A percentile compares a stretch with the other conserved stretches of the same genome.
Conservation (phyloP, 2,329 filamentous ascomycete species). For the Hortaea werneckii region DNA sequence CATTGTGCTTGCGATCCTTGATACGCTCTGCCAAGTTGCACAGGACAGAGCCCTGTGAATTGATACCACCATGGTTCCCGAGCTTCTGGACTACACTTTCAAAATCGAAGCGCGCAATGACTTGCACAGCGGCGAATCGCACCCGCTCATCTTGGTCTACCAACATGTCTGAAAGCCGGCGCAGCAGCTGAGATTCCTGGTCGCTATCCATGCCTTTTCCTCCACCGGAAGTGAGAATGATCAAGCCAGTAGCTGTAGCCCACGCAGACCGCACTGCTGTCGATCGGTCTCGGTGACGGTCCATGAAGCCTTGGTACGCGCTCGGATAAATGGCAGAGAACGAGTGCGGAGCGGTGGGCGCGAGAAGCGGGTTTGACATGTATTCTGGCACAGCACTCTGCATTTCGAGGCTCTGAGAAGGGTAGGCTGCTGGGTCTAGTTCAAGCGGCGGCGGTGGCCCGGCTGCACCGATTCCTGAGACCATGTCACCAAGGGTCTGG, state of each 20-base stretch:
- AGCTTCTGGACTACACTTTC: slow-evolving; percentile 73
- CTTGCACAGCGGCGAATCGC: slow-evolving; percentile 76
- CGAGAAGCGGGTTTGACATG: slow-evolving; percentile 56
- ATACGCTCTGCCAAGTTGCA: slow-evolving; percentile 76
- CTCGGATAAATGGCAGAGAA: slow-evolving; percentile 73
- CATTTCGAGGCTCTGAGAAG: slow-evolving; percentile 49
- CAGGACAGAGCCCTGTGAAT: slow-evolving; percentile 67
- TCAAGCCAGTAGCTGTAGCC: slow-evolving; percentile 74
- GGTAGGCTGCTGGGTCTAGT: slow-evolving; percentile 76
- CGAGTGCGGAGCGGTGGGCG: slow-evolving; percentile 75
- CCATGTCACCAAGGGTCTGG: slow-evolving; percentile 89
- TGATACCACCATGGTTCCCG: slow-evolving; percentile 63
- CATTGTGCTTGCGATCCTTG: slow-evolving; percentile 70
- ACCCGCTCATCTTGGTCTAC: slow-evolving; percentile 87
- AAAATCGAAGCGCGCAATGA: slow-evolving; percentile 71
- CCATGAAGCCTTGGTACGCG: slow-evolving; percentile 76
- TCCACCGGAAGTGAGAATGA: slow-evolving; percentile 82
- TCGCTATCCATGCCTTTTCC: slow-evolving; percentile 77
- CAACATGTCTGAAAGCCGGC: slow-evolving; percentile 63
- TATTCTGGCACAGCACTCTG: slow-evolving; percentile 31
- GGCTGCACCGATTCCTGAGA: slow-evolving; percentile 83
- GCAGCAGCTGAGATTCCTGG: slow-evolving; percentile 67
- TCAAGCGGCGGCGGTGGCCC: slow-evolving; percentile 64
- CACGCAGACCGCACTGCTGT: slow-evolving; percentile 73
- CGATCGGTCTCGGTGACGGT: slow-evolving; percentile 78